Percentiles rank a stretch among this genome's conserved stretches.
Evolutionary conservation across 2,329 filamentous ascomycete genomes (phyloP).

Genomic region (Aspergillus oerlinghausenensis): DNA sequence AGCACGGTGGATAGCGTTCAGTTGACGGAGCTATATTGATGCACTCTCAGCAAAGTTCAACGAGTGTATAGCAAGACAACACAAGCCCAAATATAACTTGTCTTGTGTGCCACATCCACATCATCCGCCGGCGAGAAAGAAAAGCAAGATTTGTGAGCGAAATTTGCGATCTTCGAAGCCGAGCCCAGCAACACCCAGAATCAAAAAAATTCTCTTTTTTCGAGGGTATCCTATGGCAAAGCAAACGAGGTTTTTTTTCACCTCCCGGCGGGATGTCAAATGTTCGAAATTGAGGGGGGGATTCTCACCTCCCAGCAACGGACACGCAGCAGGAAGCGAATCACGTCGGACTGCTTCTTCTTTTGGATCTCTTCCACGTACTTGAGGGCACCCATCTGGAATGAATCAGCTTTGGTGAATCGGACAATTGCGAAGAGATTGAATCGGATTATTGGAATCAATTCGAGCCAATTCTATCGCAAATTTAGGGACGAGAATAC

Average conservation of each 20-base stretch:
- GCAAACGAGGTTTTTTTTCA: constrained; percentile 22
- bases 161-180: constrained; percentile 24
- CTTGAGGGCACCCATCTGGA: constrained; percentile 97
- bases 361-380: constrained; percentile 99
- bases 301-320: constrained; percentile 94
- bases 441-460: neutral
- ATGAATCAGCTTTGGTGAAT: constrained; percentile 11
- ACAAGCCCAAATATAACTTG: constrained; percentile 25
- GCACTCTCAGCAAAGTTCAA: constrained; percentile 99
- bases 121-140: constrained; percentile 31
- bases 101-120: constrained; percentile 44
- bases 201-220: constrained; percentile 13
- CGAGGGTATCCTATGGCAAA: constrained; percentile 29
- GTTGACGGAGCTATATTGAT: constrained; percentile 99
- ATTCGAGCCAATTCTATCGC: neutral
- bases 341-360: constrained; percentile 99
- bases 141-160: constrained; percentile 1
- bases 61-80: constrained; percentile 88
- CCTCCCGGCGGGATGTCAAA: constrained; percentile 34
- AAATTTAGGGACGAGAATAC: constrained; percentile 8
- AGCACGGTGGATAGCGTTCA: constrained; percentile 99
- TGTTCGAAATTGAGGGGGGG: constrained; percentile 29
- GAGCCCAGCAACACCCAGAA: constrained; percentile 27
- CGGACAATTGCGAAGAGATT: neutral
- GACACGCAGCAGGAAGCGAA: constrained; percentile 99